A percentile compares a stretch with the other conserved stretches of the same genome.
phyloP scores from a whole-genome alignment of 2,329 filamentous ascomycete species.

The Pochonia chlamydosporia region DNA sequence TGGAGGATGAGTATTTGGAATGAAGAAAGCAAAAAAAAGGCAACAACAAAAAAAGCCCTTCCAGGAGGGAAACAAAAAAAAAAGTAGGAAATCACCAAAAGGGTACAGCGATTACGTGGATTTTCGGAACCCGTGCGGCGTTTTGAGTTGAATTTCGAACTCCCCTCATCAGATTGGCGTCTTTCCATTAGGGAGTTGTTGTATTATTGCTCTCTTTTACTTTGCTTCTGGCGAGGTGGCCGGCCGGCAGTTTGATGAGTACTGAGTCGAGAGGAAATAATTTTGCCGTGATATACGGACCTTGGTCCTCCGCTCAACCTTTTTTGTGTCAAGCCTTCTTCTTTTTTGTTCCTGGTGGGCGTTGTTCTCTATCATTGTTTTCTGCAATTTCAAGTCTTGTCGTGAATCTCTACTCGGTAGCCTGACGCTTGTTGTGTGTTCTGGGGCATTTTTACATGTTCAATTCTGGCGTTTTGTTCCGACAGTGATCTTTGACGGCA shows the following conservation, averaged over 20 bases:
- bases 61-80: conserved; percentile 13
- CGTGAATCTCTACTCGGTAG: neutral
- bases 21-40: conserved; percentile 2
- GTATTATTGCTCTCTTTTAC: conserved; percentile 23
- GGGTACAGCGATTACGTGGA: conserved; percentile 12
- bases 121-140: conserved; percentile 18
- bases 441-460: neutral
- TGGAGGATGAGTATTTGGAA: conserved; percentile 14
- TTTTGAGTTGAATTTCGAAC: conserved; percentile 25
- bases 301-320: conserved; percentile 22
- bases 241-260: conserved; percentile 41
- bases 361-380: conserved; percentile 13
- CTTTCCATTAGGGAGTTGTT: conserved; percentile 37
- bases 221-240: conserved; percentile 45
- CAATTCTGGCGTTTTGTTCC: neutral
- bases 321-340: conserved; percentile 13
- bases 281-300: conserved; percentile 16
- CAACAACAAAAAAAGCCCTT: conserved; percentile 12
- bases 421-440: neutral
- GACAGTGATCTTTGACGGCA: neutral
- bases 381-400: conserved; percentile 15
- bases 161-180: conserved; percentile 45
- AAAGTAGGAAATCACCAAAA: conserved; percentile 15
- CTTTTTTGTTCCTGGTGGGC: conserved; percentile 12
- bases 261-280: conserved; percentile 35